These are phyloP conservation scores for Boletus speciosus DNA, from an alignment of 768 basidiomycete genomes.

Conservation along the genomic window DNA sequence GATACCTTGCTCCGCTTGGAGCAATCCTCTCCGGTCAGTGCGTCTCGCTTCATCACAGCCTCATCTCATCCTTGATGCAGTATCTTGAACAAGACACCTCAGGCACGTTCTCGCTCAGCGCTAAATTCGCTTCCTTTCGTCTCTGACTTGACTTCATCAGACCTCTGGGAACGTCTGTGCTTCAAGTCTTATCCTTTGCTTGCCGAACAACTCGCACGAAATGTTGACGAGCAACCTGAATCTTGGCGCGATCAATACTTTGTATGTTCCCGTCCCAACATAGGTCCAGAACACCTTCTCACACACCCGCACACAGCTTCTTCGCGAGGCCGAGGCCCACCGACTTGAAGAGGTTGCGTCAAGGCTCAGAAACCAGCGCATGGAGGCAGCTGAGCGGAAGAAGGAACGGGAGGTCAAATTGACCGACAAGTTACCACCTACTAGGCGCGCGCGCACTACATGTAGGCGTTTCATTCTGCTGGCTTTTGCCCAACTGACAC, in stretches of 20 bases:
- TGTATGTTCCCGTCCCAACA: slow-evolving; percentile 39
- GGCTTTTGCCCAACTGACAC: slow-evolving; percentile 11
- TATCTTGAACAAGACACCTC: slow-evolving; percentile 53
- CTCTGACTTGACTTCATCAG: slow-evolving; percentile 34
- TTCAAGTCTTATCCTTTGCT: slow-evolving; percentile 55
- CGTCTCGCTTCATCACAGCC: slow-evolving; percentile 5
- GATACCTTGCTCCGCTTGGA: slow-evolving; percentile 71
- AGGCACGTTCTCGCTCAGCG: slow-evolving; percentile 35
- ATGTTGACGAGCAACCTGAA: slow-evolving; percentile 43
- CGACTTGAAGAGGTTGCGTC: slow-evolving; percentile 61
- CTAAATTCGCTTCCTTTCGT: neutral
- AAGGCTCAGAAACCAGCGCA: slow-evolving; percentile 61
- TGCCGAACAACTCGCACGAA: slow-evolving; percentile 43
- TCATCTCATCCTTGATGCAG: slow-evolving; percentile 32
- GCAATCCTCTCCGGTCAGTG: slow-evolving; percentile 62
- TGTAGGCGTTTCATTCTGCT: slow-evolving; percentile 41
- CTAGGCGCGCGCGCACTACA: slow-evolving; percentile 56
- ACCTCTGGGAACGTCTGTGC: slow-evolving; percentile 66
- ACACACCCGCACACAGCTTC: slow-evolving; percentile 37
- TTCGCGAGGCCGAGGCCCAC: slow-evolving; percentile 57
- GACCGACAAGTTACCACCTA: slow-evolving; percentile 64
- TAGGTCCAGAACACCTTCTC: neutral
- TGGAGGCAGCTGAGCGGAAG: slow-evolving; percentile 71
- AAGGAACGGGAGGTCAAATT: slow-evolving; percentile 73
- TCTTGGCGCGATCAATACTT: slow-evolving; percentile 71